These are phyloP conservation scores for Paraleonurus japonicus DNA, from an alignment of 257 asterid genomes.

Conservation along the genomic window DNA sequence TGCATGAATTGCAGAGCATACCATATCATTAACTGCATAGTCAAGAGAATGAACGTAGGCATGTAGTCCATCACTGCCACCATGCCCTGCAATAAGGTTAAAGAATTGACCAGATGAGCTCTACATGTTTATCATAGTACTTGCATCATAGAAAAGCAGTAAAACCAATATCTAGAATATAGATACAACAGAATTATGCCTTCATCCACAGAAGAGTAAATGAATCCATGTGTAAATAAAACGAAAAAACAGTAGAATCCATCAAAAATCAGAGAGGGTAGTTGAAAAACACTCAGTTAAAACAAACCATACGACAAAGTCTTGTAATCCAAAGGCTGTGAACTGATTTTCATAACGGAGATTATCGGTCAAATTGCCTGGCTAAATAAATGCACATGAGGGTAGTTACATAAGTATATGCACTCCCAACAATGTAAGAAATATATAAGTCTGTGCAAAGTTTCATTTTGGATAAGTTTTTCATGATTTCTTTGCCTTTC, in stretches of 20 bases:
- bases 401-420: not conserved
- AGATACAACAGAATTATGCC: not conserved
- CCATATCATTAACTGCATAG: conserved; percentile 76
- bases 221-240: not conserved
- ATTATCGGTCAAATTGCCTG: not conserved
- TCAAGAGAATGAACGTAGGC: conserved; percentile 92
- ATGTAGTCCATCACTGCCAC: conserved; percentile 95
- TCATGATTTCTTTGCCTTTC: not conserved
- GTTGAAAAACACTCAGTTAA: not conserved
- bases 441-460: not conserved
- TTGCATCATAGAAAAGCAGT: not conserved
- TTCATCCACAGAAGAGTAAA: not conserved
- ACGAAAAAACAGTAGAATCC: not conserved
- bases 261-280: not conserved
- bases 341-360: not conserved
- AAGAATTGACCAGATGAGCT: not conserved
- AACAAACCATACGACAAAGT: not conserved
- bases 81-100: conserved; percentile 61
- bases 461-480: not conserved
- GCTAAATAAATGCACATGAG: not conserved
- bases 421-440: not conserved
- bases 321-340: not conserved
- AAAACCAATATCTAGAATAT: not conserved
- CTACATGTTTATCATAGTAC: not conserved
- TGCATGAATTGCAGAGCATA: conserved; percentile 24